Evolutionary conservation across 1,139 yeast species (phyloP).

Genomic region (Meyerozyma athensensis): DNA sequence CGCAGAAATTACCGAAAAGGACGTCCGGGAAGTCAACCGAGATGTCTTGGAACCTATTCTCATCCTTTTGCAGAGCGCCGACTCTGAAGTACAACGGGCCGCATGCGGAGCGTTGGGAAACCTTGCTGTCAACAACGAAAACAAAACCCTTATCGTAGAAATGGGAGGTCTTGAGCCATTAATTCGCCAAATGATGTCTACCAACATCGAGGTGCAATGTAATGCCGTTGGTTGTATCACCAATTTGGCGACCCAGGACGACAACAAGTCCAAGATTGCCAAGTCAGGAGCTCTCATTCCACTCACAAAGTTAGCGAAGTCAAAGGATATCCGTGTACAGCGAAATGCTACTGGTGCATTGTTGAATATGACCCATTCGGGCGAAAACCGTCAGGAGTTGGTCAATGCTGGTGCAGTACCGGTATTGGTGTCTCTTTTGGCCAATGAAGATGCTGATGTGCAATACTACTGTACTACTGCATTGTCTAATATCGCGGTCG

Average conservation of each 20-base stretch:
- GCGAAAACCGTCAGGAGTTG: constrained; percentile 92
- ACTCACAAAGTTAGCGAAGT: constrained; percentile 86
- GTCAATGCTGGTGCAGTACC: constrained; percentile 99
- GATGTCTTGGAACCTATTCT: constrained; percentile 92
- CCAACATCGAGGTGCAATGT: constrained; percentile 97
- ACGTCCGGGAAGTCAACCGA: constrained; percentile 82
- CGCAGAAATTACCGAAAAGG: constrained; percentile 97
- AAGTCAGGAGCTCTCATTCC: constrained; percentile 96
- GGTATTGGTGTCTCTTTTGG: constrained; percentile 81
- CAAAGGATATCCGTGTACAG: constrained; percentile 93
- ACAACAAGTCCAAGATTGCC: constrained; percentile 92
- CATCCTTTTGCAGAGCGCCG: constrained; percentile 78
- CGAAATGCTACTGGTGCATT: constrained; percentile 98
- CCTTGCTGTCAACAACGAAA: constrained; percentile 92
- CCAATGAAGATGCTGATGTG: constrained; percentile 90
- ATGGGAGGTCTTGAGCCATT: constrained; percentile 98
- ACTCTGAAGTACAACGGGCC: constrained; percentile 94
- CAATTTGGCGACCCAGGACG: constrained; percentile 97
- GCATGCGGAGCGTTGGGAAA: constrained; percentile 99
- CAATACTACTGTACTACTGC: constrained; percentile 99
- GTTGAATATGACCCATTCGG: constrained; percentile 95
- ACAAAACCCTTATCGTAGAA: constrained; percentile 87
- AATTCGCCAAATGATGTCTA: constrained; percentile 94
- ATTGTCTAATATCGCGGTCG: constrained; percentile 93
- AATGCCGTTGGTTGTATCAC: constrained; percentile 99